Conservation (phyloP, 192 early-diverging fungal species). For the Coemansia reversa region DNA sequence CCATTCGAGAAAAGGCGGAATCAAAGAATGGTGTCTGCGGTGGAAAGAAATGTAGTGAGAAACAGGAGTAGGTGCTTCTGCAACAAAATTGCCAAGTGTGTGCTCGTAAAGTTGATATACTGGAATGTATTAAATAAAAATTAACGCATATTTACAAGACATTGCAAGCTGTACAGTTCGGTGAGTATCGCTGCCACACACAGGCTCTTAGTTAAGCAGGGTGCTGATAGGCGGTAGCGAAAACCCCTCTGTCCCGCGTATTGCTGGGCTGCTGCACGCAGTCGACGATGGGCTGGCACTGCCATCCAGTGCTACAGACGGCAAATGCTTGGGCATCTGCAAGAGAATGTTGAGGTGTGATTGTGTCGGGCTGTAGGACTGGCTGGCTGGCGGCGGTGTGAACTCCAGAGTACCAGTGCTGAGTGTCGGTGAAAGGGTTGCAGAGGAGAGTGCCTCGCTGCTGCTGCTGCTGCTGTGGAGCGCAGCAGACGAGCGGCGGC, state of each 20-base stretch:
- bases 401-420: background rate
- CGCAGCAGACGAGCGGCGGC: background rate
- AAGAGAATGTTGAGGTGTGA: too few relatives aligned
- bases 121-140: too few relatives aligned
- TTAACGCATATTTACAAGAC: too few relatives aligned
- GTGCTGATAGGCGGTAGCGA: slow-evolving; percentile 5
- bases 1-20: too few relatives aligned
- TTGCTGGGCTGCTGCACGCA: slow-evolving; percentile 10
- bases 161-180: background rate
- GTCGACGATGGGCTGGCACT: slow-evolving; percentile 4
- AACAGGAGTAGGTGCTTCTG: too few relatives aligned
- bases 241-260: background rate
- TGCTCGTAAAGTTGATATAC: too few relatives aligned
- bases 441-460: background rate
- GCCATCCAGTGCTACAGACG: background rate
- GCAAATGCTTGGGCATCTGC: background rate
- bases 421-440: slow-evolving; percentile 4
- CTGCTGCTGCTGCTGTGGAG: slow-evolving; percentile 2
- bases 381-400: background rate
- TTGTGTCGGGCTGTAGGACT: too few relatives aligned
- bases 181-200: background rate
- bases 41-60: too few relatives aligned
- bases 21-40: too few relatives aligned
- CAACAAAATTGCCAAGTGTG: too few relatives aligned
- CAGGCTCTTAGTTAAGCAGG: slow-evolving; percentile 1